Base-by-base conservation (phyloP, 108 stramenopile genomes). In the Fistulifera pelliculosa region DNA sequence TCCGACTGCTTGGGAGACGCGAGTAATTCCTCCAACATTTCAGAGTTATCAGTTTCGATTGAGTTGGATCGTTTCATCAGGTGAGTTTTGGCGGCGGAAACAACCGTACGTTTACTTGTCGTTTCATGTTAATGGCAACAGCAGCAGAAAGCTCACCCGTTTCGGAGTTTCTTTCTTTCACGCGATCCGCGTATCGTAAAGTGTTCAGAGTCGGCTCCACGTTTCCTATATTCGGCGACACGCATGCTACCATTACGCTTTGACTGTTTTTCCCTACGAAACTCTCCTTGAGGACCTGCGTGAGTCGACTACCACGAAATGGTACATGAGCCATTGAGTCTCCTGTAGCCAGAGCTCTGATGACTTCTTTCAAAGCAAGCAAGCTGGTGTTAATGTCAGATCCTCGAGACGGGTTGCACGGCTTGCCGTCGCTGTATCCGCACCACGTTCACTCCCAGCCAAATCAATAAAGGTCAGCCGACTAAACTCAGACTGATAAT, bases 311-410 rank as follows among this genome's bases (percentile, higher is more conserved):
- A 15, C 96, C 99, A 24, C 96, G 77, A 68, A 97, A 99, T 18
- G 99, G 99, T 28, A 99, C 96, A 54, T 97, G 96, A 19, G 83
- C 72, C 85, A 88, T 76, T 3, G 75, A 74, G 41, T 73, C 69
- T 18, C 87, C 91, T 23, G 83, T 80, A 49, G 96, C 98, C 14
- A 98, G 65, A 10, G 95, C 96, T 27, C 98, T 85, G 70, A 99
- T 97, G 44, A 98, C 97, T 62, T 99, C 99, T 69, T 99, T 99
- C 51, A 99, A 70, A n/a, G 98, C 96, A 49, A 99, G 70, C 7
- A 99, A 60, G 10, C 80, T 83, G 28, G 96, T 99, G 71, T 99
- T 99, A 73, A 99, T 99, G 55, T 98, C 98, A 24, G 98, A 97
- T 26, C 95, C 64, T 99, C 98, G 70, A 97, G 57, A 16, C 98